Evolutionary conservation across 164 flowering plant species (phyloP), one percentile per base, ranked within the genome.

Genomic region (Cinnamomum micranthum): DNA sequence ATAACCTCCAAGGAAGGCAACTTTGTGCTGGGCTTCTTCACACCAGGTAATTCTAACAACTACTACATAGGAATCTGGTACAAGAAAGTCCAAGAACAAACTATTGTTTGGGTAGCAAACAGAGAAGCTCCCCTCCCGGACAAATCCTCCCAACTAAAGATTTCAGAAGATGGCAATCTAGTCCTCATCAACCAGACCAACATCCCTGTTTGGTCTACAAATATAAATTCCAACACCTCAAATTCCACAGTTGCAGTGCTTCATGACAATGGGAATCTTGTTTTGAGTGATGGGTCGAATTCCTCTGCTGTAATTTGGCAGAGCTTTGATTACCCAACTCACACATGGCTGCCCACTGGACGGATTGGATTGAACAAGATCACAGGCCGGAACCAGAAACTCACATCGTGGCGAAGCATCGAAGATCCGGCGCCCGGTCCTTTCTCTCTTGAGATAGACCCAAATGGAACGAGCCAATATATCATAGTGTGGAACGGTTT

Each of bases 211-310:
- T 79, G 81, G 81, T 72, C 73, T 1, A 68, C 78, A 1, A 75
- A 79, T 64, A 24, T 63, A 15, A 55, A 74, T 19, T 52, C 70
- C 24, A 25, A 22, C 19, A 22, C 64, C 47, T 15, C 65, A 25
- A 75, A 27, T 72, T 50, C 78, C 7, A 65, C 65, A 3, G 59
- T 62, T 63, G 69, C 28, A 17, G 76, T 68, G 25, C 73, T 81
- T 63, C 52, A 55, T 1, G 80, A 80, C 65, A 24, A 35, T 35
- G 86, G 84, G 33, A 81, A 81, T 71, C 79, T 84, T 70, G 82
- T 79, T 60, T 50, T 79, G 75, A 75, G 71, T 68, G 70, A 72
- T 25, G 73, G 76, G 31, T 35, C 28, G 2, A 69, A 79, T 50
- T 14, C 69, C n/a, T 66, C 81, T 67, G 65, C 17, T 15, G 20